These are phyloP conservation scores for Tilletia caries DNA, from an alignment of 1,284 basidiomycete genomes.

Conservation along the genomic window DNA sequence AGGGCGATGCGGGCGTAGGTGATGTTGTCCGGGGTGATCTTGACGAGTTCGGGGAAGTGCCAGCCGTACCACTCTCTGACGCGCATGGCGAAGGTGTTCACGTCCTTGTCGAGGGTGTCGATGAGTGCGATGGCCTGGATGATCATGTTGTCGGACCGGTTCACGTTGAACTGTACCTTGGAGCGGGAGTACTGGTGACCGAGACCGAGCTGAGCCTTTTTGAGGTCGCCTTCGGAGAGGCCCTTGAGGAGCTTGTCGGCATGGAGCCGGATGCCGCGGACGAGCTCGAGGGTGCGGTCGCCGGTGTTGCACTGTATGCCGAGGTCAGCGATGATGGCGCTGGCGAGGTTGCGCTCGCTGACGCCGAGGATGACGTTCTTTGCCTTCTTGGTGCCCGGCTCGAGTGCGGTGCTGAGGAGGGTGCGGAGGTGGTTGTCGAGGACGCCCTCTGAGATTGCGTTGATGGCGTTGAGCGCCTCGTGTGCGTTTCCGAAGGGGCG, in stretches of 20 bases:
- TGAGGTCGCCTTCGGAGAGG: conserved; percentile 82
- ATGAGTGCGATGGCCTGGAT: conserved; percentile 97
- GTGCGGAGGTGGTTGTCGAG: conserved; percentile 82
- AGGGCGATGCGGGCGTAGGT: conserved; percentile 85
- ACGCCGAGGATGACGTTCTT: conserved; percentile 76
- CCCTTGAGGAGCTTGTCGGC: conserved; percentile 83
- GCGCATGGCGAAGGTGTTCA: conserved; percentile 98
- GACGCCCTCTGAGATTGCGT: conserved; percentile 92
- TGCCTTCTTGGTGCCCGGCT: conserved; percentile 72
- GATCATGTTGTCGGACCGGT: conserved; percentile 99
- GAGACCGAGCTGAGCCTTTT: conserved; percentile 80
- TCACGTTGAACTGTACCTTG: conserved; percentile 98
- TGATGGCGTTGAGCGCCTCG: conserved; percentile 91
- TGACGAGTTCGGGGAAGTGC: conserved; percentile 99
- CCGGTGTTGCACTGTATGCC: conserved; percentile 80
- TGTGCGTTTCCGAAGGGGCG: conserved; percentile 91
- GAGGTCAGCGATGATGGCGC: conserved; percentile 74
- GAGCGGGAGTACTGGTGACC: conserved; percentile 95
- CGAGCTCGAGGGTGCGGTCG: conserved; percentile 80
- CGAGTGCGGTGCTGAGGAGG: conserved; percentile 82
- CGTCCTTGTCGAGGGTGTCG: conserved; percentile 98
- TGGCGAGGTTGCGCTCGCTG: conserved; percentile 73
- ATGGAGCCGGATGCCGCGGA: conserved; percentile 89
- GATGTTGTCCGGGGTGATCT: conserved; percentile 94
- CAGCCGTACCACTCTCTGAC: conserved; percentile 99